A percentile compares a stretch with the other conserved stretches of the same genome.
phyloP scores from a whole-genome alignment of 2,329 filamentous ascomycete species.

The Bipolaris cookei region DNA sequence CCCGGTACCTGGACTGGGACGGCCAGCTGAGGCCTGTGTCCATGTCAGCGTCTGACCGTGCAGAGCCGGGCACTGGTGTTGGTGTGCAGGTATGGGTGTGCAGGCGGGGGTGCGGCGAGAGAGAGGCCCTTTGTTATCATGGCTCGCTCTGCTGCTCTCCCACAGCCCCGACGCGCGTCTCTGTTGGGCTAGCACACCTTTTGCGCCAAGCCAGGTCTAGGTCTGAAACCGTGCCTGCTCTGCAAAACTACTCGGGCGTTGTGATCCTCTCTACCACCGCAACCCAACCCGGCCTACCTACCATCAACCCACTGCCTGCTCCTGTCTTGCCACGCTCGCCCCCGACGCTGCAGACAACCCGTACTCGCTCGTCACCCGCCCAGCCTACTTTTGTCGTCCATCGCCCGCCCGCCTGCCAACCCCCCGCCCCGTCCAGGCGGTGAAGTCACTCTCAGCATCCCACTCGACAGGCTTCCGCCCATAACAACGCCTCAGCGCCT shows the following conservation, averaged over 20 bases:
- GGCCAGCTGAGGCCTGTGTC: neutral
- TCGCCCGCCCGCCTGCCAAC: conserved; percentile 9
- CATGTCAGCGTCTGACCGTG: neutral
- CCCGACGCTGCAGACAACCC: conserved; percentile 27
- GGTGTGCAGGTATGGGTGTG: neutral
- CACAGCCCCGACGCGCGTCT: conserved; percentile 16
- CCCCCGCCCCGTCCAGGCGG: conserved; percentile 40
- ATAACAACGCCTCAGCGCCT: conserved; percentile 48
- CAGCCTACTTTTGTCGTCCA: conserved; percentile 26
- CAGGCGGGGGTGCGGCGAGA: neutral
- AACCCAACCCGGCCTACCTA: conserved; percentile 30
- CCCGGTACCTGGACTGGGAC: neutral
- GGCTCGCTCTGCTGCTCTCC: neutral
- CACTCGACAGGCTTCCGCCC: conserved; percentile 44
- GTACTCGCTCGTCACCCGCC: conserved; percentile 24
- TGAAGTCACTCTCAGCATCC: conserved; percentile 48
- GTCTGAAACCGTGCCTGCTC: conserved; percentile 35
- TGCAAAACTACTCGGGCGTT: conserved; percentile 33
- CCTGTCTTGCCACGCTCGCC: conserved; percentile 25
- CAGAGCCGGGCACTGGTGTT: no score
- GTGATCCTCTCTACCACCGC: conserved; percentile 37
- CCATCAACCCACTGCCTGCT: conserved; percentile 20
- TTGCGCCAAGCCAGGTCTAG: conserved; percentile 20
- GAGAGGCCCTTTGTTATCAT: no score
- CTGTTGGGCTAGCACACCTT: conserved; percentile 10